A percentile compares a stretch with the other conserved stretches of the same genome.
These are phyloP conservation scores for Silybum marianum DNA, from an alignment of 129 eudicot genomes.

Conservation along the genomic window DNA sequence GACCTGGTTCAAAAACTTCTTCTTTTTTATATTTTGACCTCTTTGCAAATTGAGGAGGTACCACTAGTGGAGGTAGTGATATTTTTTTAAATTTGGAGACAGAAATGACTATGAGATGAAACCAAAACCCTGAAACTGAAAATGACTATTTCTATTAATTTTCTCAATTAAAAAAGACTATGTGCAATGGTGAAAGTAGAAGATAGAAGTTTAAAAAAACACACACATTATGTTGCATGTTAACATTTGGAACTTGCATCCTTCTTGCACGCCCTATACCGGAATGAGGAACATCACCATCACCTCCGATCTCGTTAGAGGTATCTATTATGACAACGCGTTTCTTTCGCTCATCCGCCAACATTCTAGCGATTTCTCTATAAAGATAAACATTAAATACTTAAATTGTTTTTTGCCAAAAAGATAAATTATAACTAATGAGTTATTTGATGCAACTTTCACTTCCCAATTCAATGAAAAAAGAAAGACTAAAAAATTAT, in stretches of 20 bases:
- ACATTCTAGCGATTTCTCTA: constrained; percentile 94
- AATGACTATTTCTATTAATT: too few relatives aligned
- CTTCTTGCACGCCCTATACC: constrained; percentile 98
- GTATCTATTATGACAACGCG: constrained; percentile 95
- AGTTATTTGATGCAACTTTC: neutral
- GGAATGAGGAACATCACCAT: constrained; percentile 96
- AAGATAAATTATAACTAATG: neutral
- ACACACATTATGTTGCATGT: constrained; percentile 95
- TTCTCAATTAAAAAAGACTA: neutral
- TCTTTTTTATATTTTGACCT: too few relatives aligned
- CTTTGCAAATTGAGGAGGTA: too few relatives aligned
- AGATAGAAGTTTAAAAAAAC: neutral
- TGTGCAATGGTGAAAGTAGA: neutral
- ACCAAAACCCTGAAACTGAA: too few relatives aligned
- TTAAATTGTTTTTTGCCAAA: neutral
- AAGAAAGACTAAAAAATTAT: neutral
- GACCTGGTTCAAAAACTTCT: too few relatives aligned
- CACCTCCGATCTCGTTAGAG: constrained; percentile 98
- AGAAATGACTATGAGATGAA: too few relatives aligned
- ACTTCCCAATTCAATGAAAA: neutral
- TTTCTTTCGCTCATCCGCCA: constrained; percentile 88
- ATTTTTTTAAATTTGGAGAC: too few relatives aligned
- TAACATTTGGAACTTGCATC: constrained; percentile 99
- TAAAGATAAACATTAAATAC: constrained; percentile 18
- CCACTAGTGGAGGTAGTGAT: too few relatives aligned